Base-by-base conservation (phyloP, 495 filamentous ascomycete species). In the Hyaloscypha finlandica region DNA sequence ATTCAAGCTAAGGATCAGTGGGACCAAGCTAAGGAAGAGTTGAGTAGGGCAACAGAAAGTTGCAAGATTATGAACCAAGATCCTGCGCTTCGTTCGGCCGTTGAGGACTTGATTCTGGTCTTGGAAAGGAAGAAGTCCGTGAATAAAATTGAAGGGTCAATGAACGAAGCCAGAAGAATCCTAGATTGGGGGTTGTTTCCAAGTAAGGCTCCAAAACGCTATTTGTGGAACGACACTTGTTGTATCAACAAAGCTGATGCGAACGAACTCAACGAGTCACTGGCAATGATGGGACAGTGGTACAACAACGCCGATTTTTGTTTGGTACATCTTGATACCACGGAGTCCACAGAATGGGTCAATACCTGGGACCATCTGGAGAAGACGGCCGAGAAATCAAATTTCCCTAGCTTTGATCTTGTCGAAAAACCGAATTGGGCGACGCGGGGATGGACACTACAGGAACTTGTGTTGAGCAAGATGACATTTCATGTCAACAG, bases 221-320 rank as follows among this genome's bases (percentile, higher is more conserved):
- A 83, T 61, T 45, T 84, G 20, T 84, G 81, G 81, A 77, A 78
- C 14, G 80, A 83, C 70, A 81, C 77, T 0, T 82, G 79, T 67
- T 84, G 80, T 69, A 84, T 83, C 69, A 76, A 83, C 70, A 83
- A 81, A 61, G 63, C 66, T 2, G 75, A 80, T 60, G 73, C 66
- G 22, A 73, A 72, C 25, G 81, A 82, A 68, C 71, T 78, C 20
- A 74, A 73, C 20, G 76, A 79, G 65, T 79, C 80, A 12, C 68
- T 83, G 53, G 77, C 80, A 9, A 74, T 77, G 37, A 83, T 83
- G 80, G 80, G 79, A 11, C 78, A 81, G 37, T 84, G 81, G 81
- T 83, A 84, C 69, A 75, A 74, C 3, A 76, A 79, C 59, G 79
- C 81, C 25, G 80, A 81, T 35, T 80, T 80, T 64, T 81, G 78